Percentiles rank a stretch among this genome's conserved stretches.
phyloP scores from a whole-genome alignment of 2,329 filamentous ascomycete genomes.

The Cercospora janseana region DNA sequence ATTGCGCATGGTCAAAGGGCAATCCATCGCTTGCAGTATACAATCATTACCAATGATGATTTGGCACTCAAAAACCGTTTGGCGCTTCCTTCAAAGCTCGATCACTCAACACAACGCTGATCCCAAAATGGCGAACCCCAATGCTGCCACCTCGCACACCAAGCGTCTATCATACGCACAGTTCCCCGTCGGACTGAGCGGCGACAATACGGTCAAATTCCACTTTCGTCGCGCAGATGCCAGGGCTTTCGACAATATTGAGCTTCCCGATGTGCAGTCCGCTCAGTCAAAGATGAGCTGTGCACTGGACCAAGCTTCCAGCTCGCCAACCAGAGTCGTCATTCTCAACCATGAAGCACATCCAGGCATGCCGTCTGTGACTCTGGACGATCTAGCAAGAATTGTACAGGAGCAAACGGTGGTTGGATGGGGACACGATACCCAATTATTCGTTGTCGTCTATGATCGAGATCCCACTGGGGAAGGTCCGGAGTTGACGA shows the following conservation, averaged over 20 bases:
- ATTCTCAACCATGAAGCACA: not conserved
- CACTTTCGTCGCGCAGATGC: not conserved
- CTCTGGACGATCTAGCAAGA: not conserved
- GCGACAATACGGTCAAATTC: not conserved
- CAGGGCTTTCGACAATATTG: not conserved
- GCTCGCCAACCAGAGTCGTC: not conserved
- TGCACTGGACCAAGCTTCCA: not conserved
- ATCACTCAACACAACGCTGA: not conserved
- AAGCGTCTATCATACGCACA: not conserved
- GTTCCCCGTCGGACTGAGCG: not conserved
- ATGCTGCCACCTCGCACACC: not conserved
- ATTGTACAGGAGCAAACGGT: conserved; percentile 1
- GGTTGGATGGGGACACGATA: not conserved
- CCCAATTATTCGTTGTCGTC: conserved; percentile 3
- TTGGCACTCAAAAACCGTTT: not conserved
- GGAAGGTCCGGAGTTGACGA: no score
- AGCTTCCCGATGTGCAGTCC: not conserved
- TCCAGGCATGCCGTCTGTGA: conserved; percentile 3
- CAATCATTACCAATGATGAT: no score
- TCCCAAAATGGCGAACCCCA: not conserved
- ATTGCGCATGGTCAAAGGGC: no score
- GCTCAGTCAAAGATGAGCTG: not conserved
- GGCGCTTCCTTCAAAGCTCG: not conserved
- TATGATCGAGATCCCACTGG: conserved; percentile 3
- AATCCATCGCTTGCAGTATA: no score